Evolutionary conservation across 257 asterid genomes (phyloP).

Genomic region (Petunia axillaris): DNA sequence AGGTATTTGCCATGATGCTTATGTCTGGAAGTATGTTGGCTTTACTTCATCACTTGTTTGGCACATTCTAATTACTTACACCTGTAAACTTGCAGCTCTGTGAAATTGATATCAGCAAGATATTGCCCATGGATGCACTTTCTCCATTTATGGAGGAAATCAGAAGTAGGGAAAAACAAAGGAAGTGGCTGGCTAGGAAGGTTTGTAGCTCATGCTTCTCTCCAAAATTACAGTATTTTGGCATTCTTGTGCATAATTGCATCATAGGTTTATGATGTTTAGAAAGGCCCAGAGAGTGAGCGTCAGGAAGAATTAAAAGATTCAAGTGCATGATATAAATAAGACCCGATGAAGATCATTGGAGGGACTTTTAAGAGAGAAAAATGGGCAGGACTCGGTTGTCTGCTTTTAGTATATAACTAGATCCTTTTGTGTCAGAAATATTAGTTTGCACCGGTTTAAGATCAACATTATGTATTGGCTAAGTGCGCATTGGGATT

Average conservation of each 20-base stretch:
- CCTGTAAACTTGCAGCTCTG: constrained; percentile 62
- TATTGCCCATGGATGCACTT: constrained; percentile 74
- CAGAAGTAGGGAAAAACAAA: constrained; percentile 85
- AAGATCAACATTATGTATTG: too few relatives aligned
- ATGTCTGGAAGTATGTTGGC: not conserved
- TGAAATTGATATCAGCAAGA: constrained; percentile 71
- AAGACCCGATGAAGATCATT: not conserved
- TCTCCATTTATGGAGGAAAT: constrained; percentile 92
- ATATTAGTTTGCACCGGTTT: too few relatives aligned
- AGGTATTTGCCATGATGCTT: constrained; percentile 48
- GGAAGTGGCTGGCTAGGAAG: constrained; percentile 80
- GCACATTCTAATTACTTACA: constrained; percentile 21
- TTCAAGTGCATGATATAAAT: constrained; percentile 9
- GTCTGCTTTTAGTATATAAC: too few relatives aligned
- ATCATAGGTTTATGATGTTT: constrained; percentile 22
- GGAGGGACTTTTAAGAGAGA: constrained; percentile 8
- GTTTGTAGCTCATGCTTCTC: constrained; percentile 42
- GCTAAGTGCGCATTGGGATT: too few relatives aligned
- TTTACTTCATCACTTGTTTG: constrained; percentile 21
- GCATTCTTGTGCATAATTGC: constrained; percentile 16
- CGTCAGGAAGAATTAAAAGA: constrained; percentile 5
- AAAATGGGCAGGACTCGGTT: not conserved
- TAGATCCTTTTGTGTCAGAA: too few relatives aligned
- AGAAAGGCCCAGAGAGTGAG: not conserved
- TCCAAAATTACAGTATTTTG: constrained; percentile 5